phyloP scores from a whole-genome alignment of 2,329 filamentous ascomycete species.

The Cladosporium oxysporum region DNA sequence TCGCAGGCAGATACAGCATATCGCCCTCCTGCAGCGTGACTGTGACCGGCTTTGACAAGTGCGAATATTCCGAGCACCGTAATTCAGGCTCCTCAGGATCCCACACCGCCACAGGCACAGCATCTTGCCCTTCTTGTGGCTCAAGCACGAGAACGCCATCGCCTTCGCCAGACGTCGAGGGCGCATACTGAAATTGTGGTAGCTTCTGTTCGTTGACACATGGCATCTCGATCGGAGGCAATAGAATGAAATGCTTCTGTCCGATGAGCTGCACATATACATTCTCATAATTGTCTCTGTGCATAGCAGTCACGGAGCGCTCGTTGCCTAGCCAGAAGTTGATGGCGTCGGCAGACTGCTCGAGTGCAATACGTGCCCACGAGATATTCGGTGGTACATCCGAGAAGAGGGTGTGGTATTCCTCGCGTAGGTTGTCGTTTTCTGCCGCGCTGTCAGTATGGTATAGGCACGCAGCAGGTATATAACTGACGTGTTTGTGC shows the following conservation, averaged over 20 bases:
- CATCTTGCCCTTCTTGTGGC: slow-evolving; percentile 41
- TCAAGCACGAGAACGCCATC: slow-evolving; percentile 35
- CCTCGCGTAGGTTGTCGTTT: slow-evolving; percentile 77
- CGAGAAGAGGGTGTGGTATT: slow-evolving; percentile 65
- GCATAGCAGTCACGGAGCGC: slow-evolving; percentile 67
- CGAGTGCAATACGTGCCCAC: slow-evolving; percentile 72
- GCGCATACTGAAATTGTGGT: slow-evolving; percentile 60
- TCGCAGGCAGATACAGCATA: slow-evolving; percentile 77
- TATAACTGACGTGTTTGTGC: slow-evolving; percentile 67
- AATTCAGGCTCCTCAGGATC: slow-evolving; percentile 64
- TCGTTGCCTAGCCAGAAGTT: slow-evolving; percentile 83
- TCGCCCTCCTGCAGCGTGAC: slow-evolving; percentile 72
- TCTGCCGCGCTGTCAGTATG: slow-evolving; percentile 48
- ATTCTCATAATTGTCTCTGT: slow-evolving; percentile 85
- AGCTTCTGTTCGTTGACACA: slow-evolving; percentile 67
- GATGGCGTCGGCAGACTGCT: slow-evolving; percentile 69
- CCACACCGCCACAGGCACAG: slow-evolving; percentile 71
- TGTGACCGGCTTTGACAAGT: slow-evolving; percentile 60
- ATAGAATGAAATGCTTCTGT: slow-evolving; percentile 70
- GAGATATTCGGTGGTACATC: slow-evolving; percentile 66
- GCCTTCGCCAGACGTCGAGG: slow-evolving; percentile 29
- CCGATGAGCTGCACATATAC: slow-evolving; percentile 77
- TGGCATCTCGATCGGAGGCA: slow-evolving; percentile 70
- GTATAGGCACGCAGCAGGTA: background rate
- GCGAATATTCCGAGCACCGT: slow-evolving; percentile 60